Conservation (phyloP, 2,329 filamentous ascomycete genomes). For the Aureobasidium sp. region DNA sequence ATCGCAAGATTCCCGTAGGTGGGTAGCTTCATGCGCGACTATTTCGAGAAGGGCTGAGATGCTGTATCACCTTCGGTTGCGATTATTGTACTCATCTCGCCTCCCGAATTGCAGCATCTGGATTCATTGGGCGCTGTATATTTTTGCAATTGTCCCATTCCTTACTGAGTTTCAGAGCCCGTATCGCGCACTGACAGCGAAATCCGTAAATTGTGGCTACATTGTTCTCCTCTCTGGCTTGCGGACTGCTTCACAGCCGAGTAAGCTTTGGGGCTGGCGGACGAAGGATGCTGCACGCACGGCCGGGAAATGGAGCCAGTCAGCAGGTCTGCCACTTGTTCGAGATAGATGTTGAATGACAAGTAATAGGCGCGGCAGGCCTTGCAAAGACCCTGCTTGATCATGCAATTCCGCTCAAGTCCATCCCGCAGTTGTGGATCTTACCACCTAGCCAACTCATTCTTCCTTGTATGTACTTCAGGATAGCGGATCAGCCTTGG, state of each 20-base stretch:
- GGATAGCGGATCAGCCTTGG: constrained; percentile 11
- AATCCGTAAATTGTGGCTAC: too few species aligned
- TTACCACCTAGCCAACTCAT: background rate
- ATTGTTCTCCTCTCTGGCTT: background rate
- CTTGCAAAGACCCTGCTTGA: background rate
- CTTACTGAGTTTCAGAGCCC: constrained; percentile 1
- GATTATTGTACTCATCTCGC: background rate
- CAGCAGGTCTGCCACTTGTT: constrained; percentile 12
- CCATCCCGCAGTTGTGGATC: constrained; percentile 2
- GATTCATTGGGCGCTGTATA: background rate
- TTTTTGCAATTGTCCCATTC: constrained; percentile 2
- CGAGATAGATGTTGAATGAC: constrained; percentile 4
- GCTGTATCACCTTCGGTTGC: constrained; percentile 7
- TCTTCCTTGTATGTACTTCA: constrained; percentile 5
- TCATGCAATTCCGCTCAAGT: constrained; percentile 2
- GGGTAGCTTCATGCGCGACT: constrained; percentile 3
- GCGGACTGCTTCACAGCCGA: background rate
- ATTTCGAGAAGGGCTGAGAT: constrained; percentile 7
- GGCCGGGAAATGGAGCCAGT: constrained; percentile 7
- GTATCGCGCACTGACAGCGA: constrained; percentile 10
- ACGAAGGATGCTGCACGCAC: constrained; percentile 13
- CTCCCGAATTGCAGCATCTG: background rate
- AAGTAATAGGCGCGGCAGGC: constrained; percentile 4
- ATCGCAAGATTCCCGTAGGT: constrained; percentile 6
- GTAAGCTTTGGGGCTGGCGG: constrained; percentile 14